Percentiles rank a stretch among this genome's conserved stretches.
Conservation (phyloP, 2,329 filamentous ascomycete species). For the Pseudocercospora fuligena region DNA sequence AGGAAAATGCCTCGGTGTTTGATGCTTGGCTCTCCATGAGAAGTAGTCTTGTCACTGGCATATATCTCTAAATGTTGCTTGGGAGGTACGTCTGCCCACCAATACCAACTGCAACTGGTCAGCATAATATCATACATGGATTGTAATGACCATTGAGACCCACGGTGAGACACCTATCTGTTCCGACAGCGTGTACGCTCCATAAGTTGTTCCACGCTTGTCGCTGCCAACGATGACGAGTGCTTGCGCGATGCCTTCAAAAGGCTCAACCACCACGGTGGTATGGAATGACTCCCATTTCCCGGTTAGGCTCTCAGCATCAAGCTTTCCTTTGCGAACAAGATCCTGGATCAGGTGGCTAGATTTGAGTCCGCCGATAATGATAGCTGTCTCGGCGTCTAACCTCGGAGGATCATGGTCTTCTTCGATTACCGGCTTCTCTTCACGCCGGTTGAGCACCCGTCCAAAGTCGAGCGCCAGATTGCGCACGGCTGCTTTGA, state of each 20-base stretch:
- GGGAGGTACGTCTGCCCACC: slow-evolving; percentile 67
- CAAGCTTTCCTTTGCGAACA: slow-evolving; percentile 60
- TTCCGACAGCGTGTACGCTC: slow-evolving; percentile 72
- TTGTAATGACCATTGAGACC: not conserved
- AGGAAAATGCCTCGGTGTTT: slow-evolving; percentile 73
- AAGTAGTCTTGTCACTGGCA: slow-evolving; percentile 58
- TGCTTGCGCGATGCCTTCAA: slow-evolving; percentile 56
- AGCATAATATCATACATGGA: not conserved
- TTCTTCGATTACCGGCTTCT: not conserved
- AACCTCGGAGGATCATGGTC: not conserved
- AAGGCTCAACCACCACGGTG: slow-evolving; percentile 61
- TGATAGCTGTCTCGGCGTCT: not conserved
- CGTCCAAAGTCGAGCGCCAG: not conserved
- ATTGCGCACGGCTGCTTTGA: not conserved
- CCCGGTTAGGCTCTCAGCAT: slow-evolving; percentile 62
- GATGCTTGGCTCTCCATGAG: slow-evolving; percentile 65
- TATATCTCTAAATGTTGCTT: slow-evolving; percentile 60
- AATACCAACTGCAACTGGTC: slow-evolving; percentile 57
- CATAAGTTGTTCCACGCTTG: slow-evolving; percentile 70
- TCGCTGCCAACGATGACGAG: slow-evolving; percentile 53
- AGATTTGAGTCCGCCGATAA: not conserved
- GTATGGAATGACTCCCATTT: slow-evolving; percentile 73
- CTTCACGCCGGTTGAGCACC: not conserved
- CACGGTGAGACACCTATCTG: slow-evolving; percentile 72
- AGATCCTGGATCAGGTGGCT: slow-evolving; percentile 64